A percentile compares a stretch with the other conserved stretches of the same genome.
Conservation (phyloP, 257 asterid species). For the Osmanthus fragrans region DNA sequence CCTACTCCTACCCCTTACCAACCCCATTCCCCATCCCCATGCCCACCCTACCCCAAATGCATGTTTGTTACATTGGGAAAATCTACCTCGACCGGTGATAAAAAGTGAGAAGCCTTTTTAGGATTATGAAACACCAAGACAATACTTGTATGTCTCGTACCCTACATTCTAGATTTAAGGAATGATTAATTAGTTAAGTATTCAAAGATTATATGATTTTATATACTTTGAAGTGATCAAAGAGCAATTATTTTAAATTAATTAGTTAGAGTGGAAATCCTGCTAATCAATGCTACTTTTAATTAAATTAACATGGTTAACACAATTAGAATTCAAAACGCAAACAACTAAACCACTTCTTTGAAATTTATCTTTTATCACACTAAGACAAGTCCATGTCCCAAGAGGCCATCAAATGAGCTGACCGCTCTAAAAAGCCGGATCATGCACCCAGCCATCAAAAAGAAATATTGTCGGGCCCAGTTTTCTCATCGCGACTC, state of each 20-base stretch:
- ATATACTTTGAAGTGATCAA: not conserved
- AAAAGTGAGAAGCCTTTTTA: constrained; percentile 9
- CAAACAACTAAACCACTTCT: too few relatives aligned
- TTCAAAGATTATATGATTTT: not conserved
- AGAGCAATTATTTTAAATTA: not conserved
- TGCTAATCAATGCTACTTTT: not conserved
- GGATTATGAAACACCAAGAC: constrained; percentile 16
- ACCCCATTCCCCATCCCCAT: constrained; percentile 17
- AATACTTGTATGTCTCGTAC: not conserved
- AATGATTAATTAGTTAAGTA: not conserved
- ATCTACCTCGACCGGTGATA: not conserved
- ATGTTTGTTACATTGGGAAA: constrained; percentile 25
- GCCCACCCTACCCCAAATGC: not conserved
- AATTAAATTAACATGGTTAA: not conserved
- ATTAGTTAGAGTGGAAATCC: not conserved
- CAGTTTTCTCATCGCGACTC: too few relatives aligned
- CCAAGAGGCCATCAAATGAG: too few relatives aligned
- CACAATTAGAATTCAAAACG: too few relatives aligned
- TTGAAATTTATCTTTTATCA: too few relatives aligned
- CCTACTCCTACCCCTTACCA: not conserved
- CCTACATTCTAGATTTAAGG: constrained; percentile 3
- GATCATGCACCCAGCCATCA: too few relatives aligned
- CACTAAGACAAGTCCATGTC: too few relatives aligned
- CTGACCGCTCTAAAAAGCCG: too few relatives aligned
- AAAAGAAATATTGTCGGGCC: too few relatives aligned